Evolutionary conservation across 768 basidiomycete genomes (phyloP).

Genomic region (Boletus reticuloceps): DNA sequence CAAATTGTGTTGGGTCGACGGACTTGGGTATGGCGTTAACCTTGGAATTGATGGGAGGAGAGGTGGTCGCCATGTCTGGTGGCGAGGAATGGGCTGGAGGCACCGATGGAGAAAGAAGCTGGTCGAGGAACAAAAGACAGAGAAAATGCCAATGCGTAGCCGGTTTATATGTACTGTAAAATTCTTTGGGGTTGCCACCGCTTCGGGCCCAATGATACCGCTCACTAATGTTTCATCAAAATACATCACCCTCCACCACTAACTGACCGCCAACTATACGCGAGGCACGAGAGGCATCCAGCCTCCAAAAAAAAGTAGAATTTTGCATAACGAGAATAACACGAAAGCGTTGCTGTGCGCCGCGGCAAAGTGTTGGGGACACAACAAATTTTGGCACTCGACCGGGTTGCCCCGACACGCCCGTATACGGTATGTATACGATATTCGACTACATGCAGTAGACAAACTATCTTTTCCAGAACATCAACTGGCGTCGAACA

Average conservation of each 20-base stretch:
- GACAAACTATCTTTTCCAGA: constrained; percentile 27
- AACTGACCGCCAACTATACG: neutral
- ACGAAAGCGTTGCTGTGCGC: neutral
- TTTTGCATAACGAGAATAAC: neutral
- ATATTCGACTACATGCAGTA: too few species aligned
- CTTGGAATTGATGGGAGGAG: constrained; percentile 11
- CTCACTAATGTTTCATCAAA: neutral
- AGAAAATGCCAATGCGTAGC: neutral
- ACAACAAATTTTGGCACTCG: neutral
- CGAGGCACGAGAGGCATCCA: neutral
- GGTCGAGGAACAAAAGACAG: constrained; percentile 25
- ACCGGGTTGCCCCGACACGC: too few species aligned
- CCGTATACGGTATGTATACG: too few species aligned
- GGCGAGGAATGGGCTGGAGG: constrained; percentile 19
- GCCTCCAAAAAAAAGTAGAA: neutral
- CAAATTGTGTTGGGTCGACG: constrained; percentile 7
- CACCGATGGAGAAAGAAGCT: constrained; percentile 18
- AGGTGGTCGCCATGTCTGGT: constrained; percentile 12
- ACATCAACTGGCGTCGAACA: constrained; percentile 38
- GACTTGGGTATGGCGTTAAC: neutral
- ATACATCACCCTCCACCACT: neutral
- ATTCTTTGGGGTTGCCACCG: constrained; percentile 36
- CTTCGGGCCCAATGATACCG: neutral
- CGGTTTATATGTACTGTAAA: constrained; percentile 26
- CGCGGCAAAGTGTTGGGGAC: constrained; percentile 19